Evolutionary conservation across 257 asterid species (phyloP).

Genomic region (Catharanthus roseus): DNA sequence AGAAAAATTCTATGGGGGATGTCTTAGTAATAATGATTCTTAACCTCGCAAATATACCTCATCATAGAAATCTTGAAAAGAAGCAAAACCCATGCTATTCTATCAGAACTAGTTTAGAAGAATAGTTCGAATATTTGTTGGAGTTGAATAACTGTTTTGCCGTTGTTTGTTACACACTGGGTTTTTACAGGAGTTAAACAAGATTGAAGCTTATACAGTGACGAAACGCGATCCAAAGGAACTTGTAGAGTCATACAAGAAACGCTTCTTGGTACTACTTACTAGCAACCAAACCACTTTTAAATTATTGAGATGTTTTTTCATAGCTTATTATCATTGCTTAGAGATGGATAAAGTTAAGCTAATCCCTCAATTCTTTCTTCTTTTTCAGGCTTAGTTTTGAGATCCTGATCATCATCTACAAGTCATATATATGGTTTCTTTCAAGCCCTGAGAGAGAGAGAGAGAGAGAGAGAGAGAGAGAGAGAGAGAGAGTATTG

Average conservation of each 20-base stretch:
- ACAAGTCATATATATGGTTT: too few species aligned
- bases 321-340: too few species aligned
- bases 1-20: neutral
- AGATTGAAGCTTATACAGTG: conserved; percentile 62
- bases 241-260: conserved; percentile 54
- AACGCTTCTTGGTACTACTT: conserved; percentile 41
- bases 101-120: too few species aligned
- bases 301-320: too few species aligned
- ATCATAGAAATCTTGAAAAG: too few species aligned
- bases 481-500: too few species aligned
- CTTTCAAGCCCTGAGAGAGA: too few species aligned
- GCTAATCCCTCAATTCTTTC: neutral
- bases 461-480: too few species aligned
- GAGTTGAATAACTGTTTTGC: too few species aligned
- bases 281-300: neutral
- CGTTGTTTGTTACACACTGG: too few species aligned
- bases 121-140: too few species aligned
- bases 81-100: too few species aligned
- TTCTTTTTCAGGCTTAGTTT: neutral
- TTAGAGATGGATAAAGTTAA: neutral
- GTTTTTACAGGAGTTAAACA: conserved; percentile 61
- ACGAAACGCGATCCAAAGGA: conserved; percentile 59
- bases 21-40: neutral
- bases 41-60: neutral
- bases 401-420: neutral